Evolutionary conservation across 257 asterid species (phyloP), one percentile per base, ranked within the genome.

Genomic region (Solanum pinnatisectum): DNA sequence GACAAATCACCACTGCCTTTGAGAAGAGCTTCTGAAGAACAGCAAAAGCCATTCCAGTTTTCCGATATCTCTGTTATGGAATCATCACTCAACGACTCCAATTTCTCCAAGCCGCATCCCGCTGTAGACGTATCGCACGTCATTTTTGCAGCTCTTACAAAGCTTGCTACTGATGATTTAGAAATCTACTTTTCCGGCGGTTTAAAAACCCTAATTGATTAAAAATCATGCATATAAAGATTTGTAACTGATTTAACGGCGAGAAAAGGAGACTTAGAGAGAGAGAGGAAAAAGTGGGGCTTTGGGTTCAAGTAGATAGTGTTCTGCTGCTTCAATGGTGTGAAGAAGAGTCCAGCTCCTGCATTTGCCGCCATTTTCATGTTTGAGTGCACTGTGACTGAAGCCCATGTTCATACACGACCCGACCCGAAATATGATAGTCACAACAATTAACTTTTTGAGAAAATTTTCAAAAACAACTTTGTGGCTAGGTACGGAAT

Each of bases 31-130:
- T 93, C 98, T 27, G 94, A 86, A 18, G 92, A 90, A 56, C 40
- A 87, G 93, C 96, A 94, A 86, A 95, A 97, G 18, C 91, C 91
- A 35, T 91, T 88, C 99, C 99, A 97, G 92, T 94, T 93, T 37
- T 87, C 92, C 88, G 91, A 89, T 87, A 97, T 91, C 88, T 92
- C 93, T 72, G 85, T 91, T 83, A 92, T 60, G 10, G 96, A 90
- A 73, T 35, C 91, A 46, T 85, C 93, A 87, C 39, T 90, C 83
- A 97, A 71, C 16, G 96, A 87, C 23, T 97, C 99, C 86, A 97
- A 89, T 88, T 92, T 65, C 79, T 90, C 87, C 65, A 94, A 92
- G 92, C 92, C 91, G 85, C 93, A 95, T 74, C 52, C 49, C 87
- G 91, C 78, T 32, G 93, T 87, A 18, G 91, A 90, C 37, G 94